Percentiles rank a stretch among this genome's conserved stretches.
Conservation (phyloP, 805 yeast genomes). For the Wickerhamiella bombiphila region DNA sequence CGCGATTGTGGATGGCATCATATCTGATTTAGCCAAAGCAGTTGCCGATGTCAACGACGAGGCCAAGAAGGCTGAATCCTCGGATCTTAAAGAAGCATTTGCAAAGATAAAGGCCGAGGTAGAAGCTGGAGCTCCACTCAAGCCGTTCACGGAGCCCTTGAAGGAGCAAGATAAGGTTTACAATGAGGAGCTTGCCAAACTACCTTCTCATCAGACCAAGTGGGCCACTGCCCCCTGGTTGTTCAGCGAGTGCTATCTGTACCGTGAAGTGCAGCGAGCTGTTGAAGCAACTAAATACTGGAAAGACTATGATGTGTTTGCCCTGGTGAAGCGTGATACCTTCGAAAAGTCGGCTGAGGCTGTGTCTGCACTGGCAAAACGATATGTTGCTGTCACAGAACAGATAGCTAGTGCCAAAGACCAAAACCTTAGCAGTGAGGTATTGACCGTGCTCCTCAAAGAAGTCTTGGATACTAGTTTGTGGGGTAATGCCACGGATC, state of each 20-base stretch:
- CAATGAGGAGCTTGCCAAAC: constrained; percentile 37
- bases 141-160: constrained; percentile 32
- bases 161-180: constrained; percentile 35
- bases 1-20: constrained; percentile 51
- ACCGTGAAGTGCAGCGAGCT: constrained; percentile 33
- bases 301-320: constrained; percentile 59
- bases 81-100: constrained; percentile 30
- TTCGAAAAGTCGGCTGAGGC: constrained; percentile 64
- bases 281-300: constrained; percentile 27
- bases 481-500: constrained; percentile 98
- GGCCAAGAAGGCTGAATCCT: constrained; percentile 32
- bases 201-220: constrained; percentile 22
- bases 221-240: constrained; percentile 92
- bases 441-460: constrained; percentile 44
- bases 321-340: constrained; percentile 52
- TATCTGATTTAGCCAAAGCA: constrained; percentile 43
- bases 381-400: constrained; percentile 33
- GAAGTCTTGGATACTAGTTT: constrained; percentile 79
- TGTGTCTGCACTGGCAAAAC: constrained; percentile 62
- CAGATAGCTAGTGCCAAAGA: constrained; percentile 14
- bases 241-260: constrained; percentile 69
- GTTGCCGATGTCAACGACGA: constrained; percentile 19
- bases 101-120: constrained; percentile 27
- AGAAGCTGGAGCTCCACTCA: constrained; percentile 28
- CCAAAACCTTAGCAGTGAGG: constrained; percentile 20